These are phyloP conservation scores for Arthrobotrys iridis DNA, from an alignment of 2,329 filamentous ascomycete genomes.

Conservation along the genomic window DNA sequence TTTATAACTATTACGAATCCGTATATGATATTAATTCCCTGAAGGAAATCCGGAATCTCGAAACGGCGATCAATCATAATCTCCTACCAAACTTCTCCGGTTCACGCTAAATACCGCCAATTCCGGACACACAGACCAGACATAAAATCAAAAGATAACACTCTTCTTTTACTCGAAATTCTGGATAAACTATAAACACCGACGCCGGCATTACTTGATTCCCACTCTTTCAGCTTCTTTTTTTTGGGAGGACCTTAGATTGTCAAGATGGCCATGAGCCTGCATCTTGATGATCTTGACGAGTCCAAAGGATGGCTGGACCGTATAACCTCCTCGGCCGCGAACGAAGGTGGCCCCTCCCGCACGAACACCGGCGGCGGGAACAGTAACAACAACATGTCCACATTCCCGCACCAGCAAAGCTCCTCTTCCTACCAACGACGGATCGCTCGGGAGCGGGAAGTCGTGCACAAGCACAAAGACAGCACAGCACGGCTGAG, in stretches of 20 bases:
- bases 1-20: neutral
- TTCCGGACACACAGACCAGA: neutral
- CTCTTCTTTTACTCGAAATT: neutral
- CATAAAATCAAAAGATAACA: neutral
- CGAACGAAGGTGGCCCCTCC: neutral
- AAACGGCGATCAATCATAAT: conserved; percentile 17
- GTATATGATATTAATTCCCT: neutral
- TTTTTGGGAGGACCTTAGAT: neutral
- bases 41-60: conserved; percentile 2
- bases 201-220: neutral
- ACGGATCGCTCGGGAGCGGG: conserved; percentile 34
- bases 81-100: no score
- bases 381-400: neutral
- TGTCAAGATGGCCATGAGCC: conserved; percentile 48
- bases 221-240: neutral
- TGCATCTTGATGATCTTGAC: conserved; percentile 50
- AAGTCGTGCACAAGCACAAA: conserved; percentile 31
- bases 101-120: no score
- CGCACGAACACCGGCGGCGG: conserved; percentile 2
- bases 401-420: conserved; percentile 11
- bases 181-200: no score
- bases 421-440: conserved; percentile 22
- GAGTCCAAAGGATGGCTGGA: conserved; percentile 42
- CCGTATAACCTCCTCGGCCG: conserved; percentile 24
- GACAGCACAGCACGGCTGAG: conserved; percentile 37